Percentiles rank a stretch among this genome's conserved stretches.
phyloP scores from a whole-genome alignment of 2,329 filamentous ascomycete genomes.

The Aspergillus transmontanensis region DNA sequence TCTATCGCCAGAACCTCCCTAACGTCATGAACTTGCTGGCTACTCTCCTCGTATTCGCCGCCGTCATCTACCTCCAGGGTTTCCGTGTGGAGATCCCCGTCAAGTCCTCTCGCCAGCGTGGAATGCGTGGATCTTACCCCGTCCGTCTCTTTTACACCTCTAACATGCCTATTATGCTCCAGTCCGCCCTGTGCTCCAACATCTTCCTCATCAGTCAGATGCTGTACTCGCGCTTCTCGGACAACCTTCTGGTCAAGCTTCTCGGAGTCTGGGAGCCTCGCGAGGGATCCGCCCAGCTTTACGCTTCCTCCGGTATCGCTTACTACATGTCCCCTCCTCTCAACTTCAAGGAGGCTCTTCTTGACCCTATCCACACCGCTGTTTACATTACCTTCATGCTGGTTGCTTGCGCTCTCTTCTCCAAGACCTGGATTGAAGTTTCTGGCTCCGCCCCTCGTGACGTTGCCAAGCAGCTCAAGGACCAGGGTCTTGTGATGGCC shows the following conservation, averaged over 20 bases:
- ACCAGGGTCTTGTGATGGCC: constrained; percentile 98
- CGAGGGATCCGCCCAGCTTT: constrained; percentile 91
- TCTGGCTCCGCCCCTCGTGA: constrained; percentile 96
- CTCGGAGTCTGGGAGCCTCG: constrained; percentile 98
- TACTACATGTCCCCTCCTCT: constrained; percentile 99
- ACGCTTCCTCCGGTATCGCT: constrained; percentile 87
- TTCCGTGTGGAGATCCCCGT: constrained; percentile 99
- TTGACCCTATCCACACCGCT: constrained; percentile 94
- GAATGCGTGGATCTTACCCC: constrained; percentile 96
- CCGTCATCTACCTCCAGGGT: constrained; percentile 98
- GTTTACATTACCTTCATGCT: constrained; percentile 98
- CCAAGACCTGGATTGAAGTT: constrained; percentile 99
- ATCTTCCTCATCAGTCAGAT: constrained; percentile 99
- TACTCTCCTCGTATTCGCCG: constrained; percentile 89
- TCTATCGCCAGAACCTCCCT: constrained; percentile 98
- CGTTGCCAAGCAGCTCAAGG: constrained; percentile 99
- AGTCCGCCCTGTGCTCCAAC: constrained; percentile 97
- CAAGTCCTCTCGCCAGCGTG: constrained; percentile 98
- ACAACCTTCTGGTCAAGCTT: constrained; percentile 96
- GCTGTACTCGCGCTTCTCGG: constrained; percentile 98
- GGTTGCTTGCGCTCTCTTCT: constrained; percentile 95
- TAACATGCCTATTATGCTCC: constrained; percentile 99
- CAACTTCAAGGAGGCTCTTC: constrained; percentile 94
- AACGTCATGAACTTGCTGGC: constrained; percentile 99
- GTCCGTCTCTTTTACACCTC: constrained; percentile 99